A percentile compares a stretch with the other conserved stretches of the same genome.
Evolutionary conservation across 371 early-diverging fungal species (phyloP).

Genomic region (Rhizopus stolonifer): DNA sequence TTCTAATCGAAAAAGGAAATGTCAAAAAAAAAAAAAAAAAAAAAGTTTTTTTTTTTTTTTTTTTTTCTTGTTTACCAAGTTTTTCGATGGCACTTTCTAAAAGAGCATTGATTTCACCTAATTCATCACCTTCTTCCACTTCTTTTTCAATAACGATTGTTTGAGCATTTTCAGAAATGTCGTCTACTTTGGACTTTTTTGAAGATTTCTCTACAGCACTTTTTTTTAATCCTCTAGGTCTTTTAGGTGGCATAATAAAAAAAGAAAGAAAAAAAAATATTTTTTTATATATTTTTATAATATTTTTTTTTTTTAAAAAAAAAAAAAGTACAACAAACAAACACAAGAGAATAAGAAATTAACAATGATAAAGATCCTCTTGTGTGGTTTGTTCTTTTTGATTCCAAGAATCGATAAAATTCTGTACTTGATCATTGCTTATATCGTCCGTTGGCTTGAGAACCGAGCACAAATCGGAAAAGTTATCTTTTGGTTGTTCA

Average conservation of each 20-base stretch:
- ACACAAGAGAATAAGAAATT: background rate
- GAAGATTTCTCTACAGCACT: conserved; percentile 33
- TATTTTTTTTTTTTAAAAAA: background rate
- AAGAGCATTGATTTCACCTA: conserved; percentile 47
- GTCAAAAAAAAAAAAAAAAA: too few relatives aligned
- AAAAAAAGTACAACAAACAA: background rate
- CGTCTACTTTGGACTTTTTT: conserved; percentile 37
- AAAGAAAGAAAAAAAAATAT: background rate
- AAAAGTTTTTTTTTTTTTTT: too few relatives aligned
- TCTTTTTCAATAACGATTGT: conserved; percentile 50
- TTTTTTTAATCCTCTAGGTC: conserved; percentile 49
- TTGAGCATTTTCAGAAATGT: conserved; percentile 35
- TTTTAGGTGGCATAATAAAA: conserved; percentile 32
- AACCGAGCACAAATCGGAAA: too few relatives aligned
- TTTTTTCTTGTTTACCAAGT: conserved; percentile 23
- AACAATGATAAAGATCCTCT: too few relatives aligned
- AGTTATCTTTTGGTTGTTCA: too few relatives aligned
- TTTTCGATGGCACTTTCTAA: conserved; percentile 46
- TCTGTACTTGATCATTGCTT: too few relatives aligned
- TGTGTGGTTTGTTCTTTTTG: too few relatives aligned
- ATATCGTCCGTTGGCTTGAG: too few relatives aligned
- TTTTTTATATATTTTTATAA: background rate
- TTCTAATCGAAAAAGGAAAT: conserved; percentile 9
- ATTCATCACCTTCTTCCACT: conserved; percentile 54
- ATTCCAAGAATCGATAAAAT: too few relatives aligned